Evolutionary conservation across 495 filamentous ascomycete genomes (phyloP).

Genomic region (Hypoxylon crocopeplum): DNA sequence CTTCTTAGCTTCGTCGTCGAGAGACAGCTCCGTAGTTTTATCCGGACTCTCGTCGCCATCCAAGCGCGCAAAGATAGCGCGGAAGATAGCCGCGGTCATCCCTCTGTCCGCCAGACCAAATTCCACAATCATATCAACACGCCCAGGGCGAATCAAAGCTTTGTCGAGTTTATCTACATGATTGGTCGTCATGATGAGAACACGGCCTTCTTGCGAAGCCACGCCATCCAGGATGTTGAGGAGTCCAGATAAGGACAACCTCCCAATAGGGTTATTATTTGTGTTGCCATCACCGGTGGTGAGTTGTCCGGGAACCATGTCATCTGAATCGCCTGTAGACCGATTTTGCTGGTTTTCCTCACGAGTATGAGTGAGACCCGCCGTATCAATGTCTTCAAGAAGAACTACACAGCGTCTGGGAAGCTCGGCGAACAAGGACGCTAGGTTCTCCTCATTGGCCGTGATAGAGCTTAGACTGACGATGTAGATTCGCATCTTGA

Average conservation of each 20-base stretch:
- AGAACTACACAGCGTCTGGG: constrained; percentile 73
- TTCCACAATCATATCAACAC: constrained; percentile 76
- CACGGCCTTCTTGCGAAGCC: constrained; percentile 75
- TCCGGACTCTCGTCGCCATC: constrained; percentile 52
- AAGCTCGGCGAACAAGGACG: constrained; percentile 70
- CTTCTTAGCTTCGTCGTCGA: constrained; percentile 45
- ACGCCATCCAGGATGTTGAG: constrained; percentile 84
- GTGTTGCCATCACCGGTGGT: too few relatives aligned
- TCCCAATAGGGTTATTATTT: constrained; percentile 35
- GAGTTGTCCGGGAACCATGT: constrained; percentile 41
- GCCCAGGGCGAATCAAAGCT: constrained; percentile 76
- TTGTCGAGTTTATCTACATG: constrained; percentile 76
- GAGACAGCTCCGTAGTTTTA: neutral
- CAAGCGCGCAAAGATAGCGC: constrained; percentile 54
- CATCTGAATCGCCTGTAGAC: constrained; percentile 10
- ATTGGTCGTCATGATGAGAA: constrained; percentile 88
- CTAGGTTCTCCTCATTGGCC: constrained; percentile 74
- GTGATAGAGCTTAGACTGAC: constrained; percentile 68
- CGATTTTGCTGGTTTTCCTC: constrained; percentile 37
- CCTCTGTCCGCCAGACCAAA: constrained; percentile 62
- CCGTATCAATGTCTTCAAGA: constrained; percentile 77
- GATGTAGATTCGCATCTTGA: constrained; percentile 74
- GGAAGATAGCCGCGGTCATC: constrained; percentile 58
- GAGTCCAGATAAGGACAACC: constrained; percentile 75
- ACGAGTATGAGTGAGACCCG: constrained; percentile 69